phyloP scores from a whole-genome alignment of 2,329 filamentous ascomycete species.

The Pyrenophora tritici-repentis region DNA sequence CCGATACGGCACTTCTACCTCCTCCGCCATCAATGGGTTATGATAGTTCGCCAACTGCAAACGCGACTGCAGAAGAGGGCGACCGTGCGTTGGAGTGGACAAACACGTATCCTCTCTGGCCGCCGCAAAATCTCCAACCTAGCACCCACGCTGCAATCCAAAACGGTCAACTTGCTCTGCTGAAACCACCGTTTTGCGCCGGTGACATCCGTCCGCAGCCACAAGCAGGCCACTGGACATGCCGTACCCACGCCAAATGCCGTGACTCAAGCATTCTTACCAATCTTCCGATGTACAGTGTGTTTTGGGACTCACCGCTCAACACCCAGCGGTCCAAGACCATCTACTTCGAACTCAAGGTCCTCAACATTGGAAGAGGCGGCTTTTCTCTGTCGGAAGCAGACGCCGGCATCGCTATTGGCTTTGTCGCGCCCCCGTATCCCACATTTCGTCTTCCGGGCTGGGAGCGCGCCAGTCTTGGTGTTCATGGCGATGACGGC shows the following conservation, averaged over 20 bases:
- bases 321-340: slow-evolving; percentile 58
- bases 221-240: slow-evolving; percentile 48
- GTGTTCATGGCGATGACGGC: slow-evolving; percentile 81
- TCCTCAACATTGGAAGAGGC: slow-evolving; percentile 53
- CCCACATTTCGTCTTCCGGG: slow-evolving; percentile 78
- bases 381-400: slow-evolving; percentile 41
- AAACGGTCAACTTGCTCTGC: slow-evolving; percentile 55
- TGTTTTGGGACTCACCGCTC: slow-evolving; percentile 63
- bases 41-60: slow-evolving; percentile 69
- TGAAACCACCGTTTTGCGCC: slow-evolving; percentile 37
- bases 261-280: slow-evolving; percentile 68
- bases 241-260: slow-evolving; percentile 51
- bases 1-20: slow-evolving; percentile 73
- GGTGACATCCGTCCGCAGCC: slow-evolving; percentile 55
- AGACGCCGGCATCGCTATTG: slow-evolving; percentile 66
- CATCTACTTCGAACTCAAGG: slow-evolving; percentile 73
- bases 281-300: slow-evolving; percentile 71
- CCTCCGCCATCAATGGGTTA: slow-evolving; percentile 72
- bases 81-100: slow-evolving; percentile 71
- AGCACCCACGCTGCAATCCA: slow-evolving; percentile 56
- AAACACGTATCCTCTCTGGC: slow-evolving; percentile 60
- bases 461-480: slow-evolving; percentile 77
- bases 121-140: slow-evolving; percentile 57
- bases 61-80: slow-evolving; percentile 68
- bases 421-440: slow-evolving; percentile 75